Evolutionary conservation across 2,329 filamentous ascomycete species (phyloP).

Genomic region (Colletotrichum karsti): DNA sequence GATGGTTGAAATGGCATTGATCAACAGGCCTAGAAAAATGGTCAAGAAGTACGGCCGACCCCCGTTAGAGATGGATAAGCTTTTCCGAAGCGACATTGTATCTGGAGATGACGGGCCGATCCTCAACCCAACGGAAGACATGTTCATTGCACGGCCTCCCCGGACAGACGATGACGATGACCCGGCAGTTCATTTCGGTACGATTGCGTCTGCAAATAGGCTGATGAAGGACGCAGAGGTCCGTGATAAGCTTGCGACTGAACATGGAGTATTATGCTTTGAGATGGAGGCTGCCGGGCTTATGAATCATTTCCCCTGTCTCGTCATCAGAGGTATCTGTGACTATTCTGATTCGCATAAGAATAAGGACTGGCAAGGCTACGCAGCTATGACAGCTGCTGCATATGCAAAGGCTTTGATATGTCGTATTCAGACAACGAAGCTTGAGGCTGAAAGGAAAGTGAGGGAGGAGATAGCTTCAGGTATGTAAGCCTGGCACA

Average conservation of each 20-base stretch:
- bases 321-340: slow-evolving; percentile 48
- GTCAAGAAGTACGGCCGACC: background rate
- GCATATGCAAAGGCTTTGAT: slow-evolving; percentile 32
- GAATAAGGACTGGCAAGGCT: slow-evolving; percentile 44
- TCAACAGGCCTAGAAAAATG: background rate
- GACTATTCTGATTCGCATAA: slow-evolving; percentile 51
- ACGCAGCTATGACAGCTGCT: slow-evolving; percentile 44
- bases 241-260: slow-evolving; percentile 37
- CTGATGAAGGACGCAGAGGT: slow-evolving; percentile 43
- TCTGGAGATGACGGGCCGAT: no score
- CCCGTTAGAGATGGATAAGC: background rate
- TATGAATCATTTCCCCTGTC: no score
- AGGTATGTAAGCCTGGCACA: no score
- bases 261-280: slow-evolving; percentile 31
- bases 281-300: no score
- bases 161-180: background rate
- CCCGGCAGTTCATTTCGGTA: slow-evolving; percentile 31
- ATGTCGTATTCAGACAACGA: slow-evolving; percentile 18
- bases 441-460: slow-evolving; percentile 26
- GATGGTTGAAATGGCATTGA: background rate
- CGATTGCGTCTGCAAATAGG: slow-evolving; percentile 40
- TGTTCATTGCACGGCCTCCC: background rate
- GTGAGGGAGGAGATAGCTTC: no score
- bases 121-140: no score
- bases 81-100: background rate